Evolutionary conservation across 2,329 filamentous ascomycete species (phyloP), one percentile per base, ranked within the genome.

Genomic region (Eutypa lata): DNA sequence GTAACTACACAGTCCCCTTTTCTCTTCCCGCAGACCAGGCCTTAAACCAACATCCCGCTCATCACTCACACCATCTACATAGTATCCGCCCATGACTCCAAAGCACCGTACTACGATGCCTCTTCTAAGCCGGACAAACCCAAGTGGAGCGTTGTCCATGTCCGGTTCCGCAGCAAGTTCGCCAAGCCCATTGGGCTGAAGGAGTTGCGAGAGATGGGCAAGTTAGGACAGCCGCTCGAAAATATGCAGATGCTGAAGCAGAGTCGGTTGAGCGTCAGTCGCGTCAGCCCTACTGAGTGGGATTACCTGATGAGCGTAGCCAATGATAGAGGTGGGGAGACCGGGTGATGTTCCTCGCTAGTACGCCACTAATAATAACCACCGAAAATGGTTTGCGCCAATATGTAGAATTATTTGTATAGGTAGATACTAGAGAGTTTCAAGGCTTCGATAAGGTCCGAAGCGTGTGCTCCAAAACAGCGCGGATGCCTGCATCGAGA

Each of bases 111-210:
- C 72, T 95, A 91, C 68, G 94, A 97, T 65, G 73, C 86, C 1
- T 88, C 88, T 50, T 90, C 89, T 2, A 85, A 82, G 59, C 76
- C 81, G 50, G 77, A 82, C 2, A 82, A 86, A 48, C 88, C 88
- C 0, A 90, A 86, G 63, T 99, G 94, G 94, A 90, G 86, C 50
- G 82, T 94, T 18, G 94, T 97, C 1, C 89, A 95, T 56, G 93
- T 97, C 47, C 81, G 87, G 63, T 97, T 96, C 68, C 84, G 88
- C 53, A 86, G 84, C 68, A 97, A 96, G 71, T 91, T 97, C 61
- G 76, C 78, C 2, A 78, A 84, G 14, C 81, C 85, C 1, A 81
- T 97, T 52, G 80, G 80, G 5, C 78, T 97, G 49, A 81, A 83
- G 56, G 85, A 90, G 59, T 78, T 97, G 44, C 87, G 89, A 50